Evolutionary conservation across 2,329 filamentous ascomycete genomes (phyloP).

Genomic region (Exophiala sp.): DNA sequence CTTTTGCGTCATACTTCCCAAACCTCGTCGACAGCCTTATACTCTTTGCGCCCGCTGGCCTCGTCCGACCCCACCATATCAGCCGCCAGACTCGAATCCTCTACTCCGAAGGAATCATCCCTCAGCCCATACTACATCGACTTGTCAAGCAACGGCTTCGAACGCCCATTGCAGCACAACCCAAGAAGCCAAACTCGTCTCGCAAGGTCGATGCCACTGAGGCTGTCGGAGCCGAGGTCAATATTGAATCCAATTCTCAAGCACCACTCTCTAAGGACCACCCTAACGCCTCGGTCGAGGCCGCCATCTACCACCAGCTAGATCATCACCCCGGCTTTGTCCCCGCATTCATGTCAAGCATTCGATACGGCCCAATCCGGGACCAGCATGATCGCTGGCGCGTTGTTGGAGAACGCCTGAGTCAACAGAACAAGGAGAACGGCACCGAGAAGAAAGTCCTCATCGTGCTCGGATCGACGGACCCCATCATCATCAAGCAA

Average conservation of each 20-base stretch:
- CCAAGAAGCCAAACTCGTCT: slow-evolving; percentile 27
- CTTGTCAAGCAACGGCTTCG: slow-evolving; percentile 52
- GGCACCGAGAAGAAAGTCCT: slow-evolving; percentile 49
- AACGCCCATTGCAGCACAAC: slow-evolving; percentile 38
- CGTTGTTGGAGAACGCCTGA: slow-evolving; percentile 51
- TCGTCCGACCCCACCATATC: slow-evolving; percentile 65
- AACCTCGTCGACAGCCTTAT: slow-evolving; percentile 66
- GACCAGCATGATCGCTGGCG: slow-evolving; percentile 62
- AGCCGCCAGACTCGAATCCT: slow-evolving; percentile 60
- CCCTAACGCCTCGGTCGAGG: slow-evolving; percentile 56
- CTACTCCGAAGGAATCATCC: slow-evolving; percentile 59
- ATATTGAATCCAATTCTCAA: slow-evolving; percentile 34
- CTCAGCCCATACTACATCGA: slow-evolving; percentile 54
- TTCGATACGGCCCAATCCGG: slow-evolving; percentile 67
- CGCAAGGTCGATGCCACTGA: slow-evolving; percentile 38
- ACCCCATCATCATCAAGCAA: slow-evolving; percentile 63
- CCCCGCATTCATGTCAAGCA: slow-evolving; percentile 65
- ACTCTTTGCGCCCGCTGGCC: slow-evolving; percentile 73
- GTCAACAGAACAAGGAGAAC: slow-evolving; percentile 37
- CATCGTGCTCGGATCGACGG: slow-evolving; percentile 63
- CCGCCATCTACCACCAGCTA: slow-evolving; percentile 68
- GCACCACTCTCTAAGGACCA: slow-evolving; percentile 53
- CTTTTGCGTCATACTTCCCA: slow-evolving; percentile 68
- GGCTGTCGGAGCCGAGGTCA: slow-evolving; percentile 42
- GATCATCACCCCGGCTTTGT: slow-evolving; percentile 65